A percentile compares a stretch with the other conserved stretches of the same genome.
Conservation (phyloP, 1,284 basidiomycete species). For the Exobasidium rhododendri region DNA sequence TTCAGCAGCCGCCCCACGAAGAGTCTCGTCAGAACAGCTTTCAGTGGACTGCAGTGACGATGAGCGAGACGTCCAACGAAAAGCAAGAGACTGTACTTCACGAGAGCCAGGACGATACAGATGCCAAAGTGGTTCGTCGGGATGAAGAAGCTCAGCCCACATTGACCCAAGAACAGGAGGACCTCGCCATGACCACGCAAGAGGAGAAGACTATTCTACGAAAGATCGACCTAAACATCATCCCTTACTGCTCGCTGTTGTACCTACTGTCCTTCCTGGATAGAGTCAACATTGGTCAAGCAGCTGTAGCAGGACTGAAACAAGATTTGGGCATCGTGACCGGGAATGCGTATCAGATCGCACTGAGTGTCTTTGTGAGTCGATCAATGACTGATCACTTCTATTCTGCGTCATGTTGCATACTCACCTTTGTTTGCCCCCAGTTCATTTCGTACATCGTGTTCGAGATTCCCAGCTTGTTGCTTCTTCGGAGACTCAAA, state of each 20-base stretch:
- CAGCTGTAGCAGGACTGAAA: slow-evolving; percentile 18
- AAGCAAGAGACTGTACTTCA: too few relatives aligned
- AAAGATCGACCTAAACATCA: slow-evolving; percentile 42
- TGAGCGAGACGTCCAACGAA: too few relatives aligned
- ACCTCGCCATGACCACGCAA: slow-evolving; percentile 24
- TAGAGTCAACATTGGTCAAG: slow-evolving; percentile 49
- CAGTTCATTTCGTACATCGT: slow-evolving; percentile 22
- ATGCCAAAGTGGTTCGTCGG: too few relatives aligned
- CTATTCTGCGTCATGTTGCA: background rate
- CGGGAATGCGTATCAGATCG: slow-evolving; percentile 59
- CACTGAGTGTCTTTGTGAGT: slow-evolving; percentile 36
- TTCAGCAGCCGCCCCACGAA: too few relatives aligned
- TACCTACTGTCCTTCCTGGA: slow-evolving; percentile 47
- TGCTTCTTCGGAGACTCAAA: slow-evolving; percentile 33
- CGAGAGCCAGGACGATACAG: too few relatives aligned
- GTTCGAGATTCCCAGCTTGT: slow-evolving; percentile 41
- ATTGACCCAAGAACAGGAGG: too few relatives aligned
- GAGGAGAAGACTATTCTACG: slow-evolving; percentile 38
- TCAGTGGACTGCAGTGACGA: too few relatives aligned
- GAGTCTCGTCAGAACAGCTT: too few relatives aligned
- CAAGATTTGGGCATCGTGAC: slow-evolving; percentile 17
- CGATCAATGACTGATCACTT: background rate
- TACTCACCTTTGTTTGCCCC: background rate
- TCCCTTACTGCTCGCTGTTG: slow-evolving; percentile 44
- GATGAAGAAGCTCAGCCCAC: too few relatives aligned